A percentile compares a stretch with the other conserved stretches of the same genome.
phyloP scores from a whole-genome alignment of 2,329 filamentous ascomycete genomes.

The Aspergillus awamori region DNA sequence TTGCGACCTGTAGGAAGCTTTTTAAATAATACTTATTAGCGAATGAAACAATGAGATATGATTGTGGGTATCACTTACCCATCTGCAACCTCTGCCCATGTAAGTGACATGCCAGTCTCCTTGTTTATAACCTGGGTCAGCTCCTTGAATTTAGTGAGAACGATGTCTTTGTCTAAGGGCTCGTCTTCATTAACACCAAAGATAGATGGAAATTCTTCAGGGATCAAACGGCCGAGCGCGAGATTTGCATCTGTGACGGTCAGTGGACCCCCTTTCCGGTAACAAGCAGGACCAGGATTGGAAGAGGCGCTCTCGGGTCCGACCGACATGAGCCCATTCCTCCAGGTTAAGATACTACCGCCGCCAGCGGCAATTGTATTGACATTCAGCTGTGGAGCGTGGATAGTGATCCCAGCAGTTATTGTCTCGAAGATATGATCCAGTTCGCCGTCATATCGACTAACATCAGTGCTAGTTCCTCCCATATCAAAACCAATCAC shows the following conservation, averaged over 20 bases:
- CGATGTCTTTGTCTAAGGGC: slow-evolving; percentile 74
- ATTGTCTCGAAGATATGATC: slow-evolving; percentile 94
- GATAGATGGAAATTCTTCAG: slow-evolving; percentile 78
- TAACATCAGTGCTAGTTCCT: slow-evolving; percentile 85
- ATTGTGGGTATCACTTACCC: not conserved
- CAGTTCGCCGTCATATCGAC: slow-evolving; percentile 80
- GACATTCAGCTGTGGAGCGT: slow-evolving; percentile 86
- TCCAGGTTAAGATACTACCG: slow-evolving; percentile 72
- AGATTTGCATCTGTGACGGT: slow-evolving; percentile 92
- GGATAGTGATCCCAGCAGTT: slow-evolving; percentile 85
- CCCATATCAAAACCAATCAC: slow-evolving; percentile 95
- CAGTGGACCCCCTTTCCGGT: slow-evolving; percentile 82
- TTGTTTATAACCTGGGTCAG: slow-evolving; percentile 76
- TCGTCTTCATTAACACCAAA: slow-evolving; percentile 71
- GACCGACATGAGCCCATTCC: slow-evolving; percentile 74
- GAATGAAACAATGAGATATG: not conserved
- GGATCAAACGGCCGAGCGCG: slow-evolving; percentile 77
- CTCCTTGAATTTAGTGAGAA: slow-evolving; percentile 69
- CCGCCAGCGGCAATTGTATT: slow-evolving; percentile 92
- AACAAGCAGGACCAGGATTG: slow-evolving; percentile 87
- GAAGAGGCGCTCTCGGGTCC: slow-evolving; percentile 87
- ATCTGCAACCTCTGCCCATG: slow-evolving; percentile 73
- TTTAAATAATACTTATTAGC: slow-evolving; percentile 44
- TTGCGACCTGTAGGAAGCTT: slow-evolving; percentile 86
- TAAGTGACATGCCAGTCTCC: slow-evolving; percentile 62